Evolutionary conservation across 352 stramenopile species (phyloP).

Genomic region (Chrysophaeum taylorii): DNA sequence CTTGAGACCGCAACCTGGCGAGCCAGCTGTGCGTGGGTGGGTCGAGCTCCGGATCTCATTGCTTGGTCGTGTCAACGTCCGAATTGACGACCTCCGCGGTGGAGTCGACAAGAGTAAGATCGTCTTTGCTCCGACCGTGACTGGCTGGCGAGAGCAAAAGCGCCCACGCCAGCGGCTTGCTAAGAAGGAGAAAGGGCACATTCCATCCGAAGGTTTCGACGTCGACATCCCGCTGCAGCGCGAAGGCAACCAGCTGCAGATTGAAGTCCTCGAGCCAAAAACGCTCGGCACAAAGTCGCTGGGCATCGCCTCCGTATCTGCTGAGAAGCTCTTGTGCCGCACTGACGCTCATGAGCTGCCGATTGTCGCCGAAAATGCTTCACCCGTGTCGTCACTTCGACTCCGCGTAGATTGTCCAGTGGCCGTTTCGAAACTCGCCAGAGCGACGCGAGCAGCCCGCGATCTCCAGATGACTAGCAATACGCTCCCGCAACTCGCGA

Average conservation of each 20-base stretch:
- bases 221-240: constrained; percentile 1
- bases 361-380: background rate
- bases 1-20: constrained; percentile 1
- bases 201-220: background rate
- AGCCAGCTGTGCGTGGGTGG: background rate
- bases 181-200: too few relatives aligned
- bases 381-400: too few relatives aligned
- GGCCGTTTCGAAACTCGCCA: background rate
- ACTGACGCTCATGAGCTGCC: too few relatives aligned
- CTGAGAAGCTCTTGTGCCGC: too few relatives aligned
- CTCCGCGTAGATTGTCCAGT: background rate
- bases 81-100: background rate
- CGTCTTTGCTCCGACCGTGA: background rate
- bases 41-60: background rate
- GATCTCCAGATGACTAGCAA: background rate
- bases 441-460: background rate
- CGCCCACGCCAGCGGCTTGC: too few relatives aligned
- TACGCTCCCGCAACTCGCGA: background rate
- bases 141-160: background rate
- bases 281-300: too few relatives aligned
- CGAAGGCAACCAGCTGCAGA: background rate
- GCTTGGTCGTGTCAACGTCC: background rate
- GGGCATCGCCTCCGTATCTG: too few relatives aligned
- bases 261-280: background rate
- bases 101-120: constrained; percentile 2